Evolutionary conservation across 2,329 filamentous ascomycete species (phyloP), one percentile per base, ranked within the genome.

Genomic region (Penicillium fuscoglaucum): DNA sequence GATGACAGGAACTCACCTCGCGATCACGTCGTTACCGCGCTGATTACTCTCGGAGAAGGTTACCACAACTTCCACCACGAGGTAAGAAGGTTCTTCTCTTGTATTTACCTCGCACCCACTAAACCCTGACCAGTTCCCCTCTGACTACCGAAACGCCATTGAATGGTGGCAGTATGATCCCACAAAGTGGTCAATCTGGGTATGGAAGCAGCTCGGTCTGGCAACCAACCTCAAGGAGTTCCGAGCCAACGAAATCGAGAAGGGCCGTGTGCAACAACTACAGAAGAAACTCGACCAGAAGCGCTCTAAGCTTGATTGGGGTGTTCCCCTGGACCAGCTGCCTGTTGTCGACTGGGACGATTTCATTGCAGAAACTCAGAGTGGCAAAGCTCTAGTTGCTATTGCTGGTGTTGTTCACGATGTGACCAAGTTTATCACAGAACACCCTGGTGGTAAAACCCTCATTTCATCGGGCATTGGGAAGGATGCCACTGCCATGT

Each of bases 41-140:
- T 93, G 26, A 86, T 91, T 66, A 93, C 90, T 44, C 87, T 93
- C 24, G 90, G 90, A 43, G 90, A 91, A 78, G 90, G 90, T 39
- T 93, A 93, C 79, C 90, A 93, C 83, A 93, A 93, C 82, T 93
- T 93, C 82, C 90, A 93, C 78, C 90, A 93, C 82, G 90, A 93
- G 49, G 55, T 53, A 47, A 53, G 21, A 21, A 50, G 4, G 3
- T 9, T 26, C 21, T 39, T 21, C 24, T 7, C 13, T 19, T 26
- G 1, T 12, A 47, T 21, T 21, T n/a, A 15, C 13, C n/a, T 21
- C 1, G 12, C 5, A 43, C 1, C 6, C 4, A 41, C 41, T 46
- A 28, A 55, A 9, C 24, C 2, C 2, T 47, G 2, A 6, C 15
- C 4, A 57, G 78, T 93, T 93, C 77, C 90, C 90, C 46, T 91